Base-by-base conservation (phyloP, 805 yeast species). In the Saccharomyces paradoxus region DNA sequence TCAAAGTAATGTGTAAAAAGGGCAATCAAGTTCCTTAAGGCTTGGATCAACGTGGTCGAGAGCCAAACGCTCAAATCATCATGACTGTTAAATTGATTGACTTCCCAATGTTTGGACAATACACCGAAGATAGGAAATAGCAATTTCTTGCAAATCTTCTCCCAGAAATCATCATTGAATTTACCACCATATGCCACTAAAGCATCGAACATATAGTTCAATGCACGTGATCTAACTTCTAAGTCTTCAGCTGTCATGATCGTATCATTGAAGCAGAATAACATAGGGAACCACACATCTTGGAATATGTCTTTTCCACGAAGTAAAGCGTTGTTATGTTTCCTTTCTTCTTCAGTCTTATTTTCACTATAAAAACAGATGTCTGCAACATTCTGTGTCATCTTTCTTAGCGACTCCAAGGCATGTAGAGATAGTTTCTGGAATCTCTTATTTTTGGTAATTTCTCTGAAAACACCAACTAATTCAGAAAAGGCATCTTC, bases 31-130 rank as follows among this genome's bases (percentile, higher is more conserved):
- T 88, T 88, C 68, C 95, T 82, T 66, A 95, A 75, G 0, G 98
- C 98, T 71, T 94, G 99, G 58, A 95, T 90, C 70, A 94, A 79
- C 0, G 99, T 94, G 0, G 99, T 91, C 0, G 97, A 89, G 50
- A 94, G 74, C 99, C 99, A 94, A 13, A 95, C 96, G 50, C 96
- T 88, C 61, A 89, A 71, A 57, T 87, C 95, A 68, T 92, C 99
- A 61, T 84, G 87, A 52, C 79, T 80, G 60, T 80, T 81, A 59
- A 80, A 82, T 55, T 82, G 81, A 56, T 80, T 80, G 55, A 85
- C 78, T 59, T 83, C 86, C 84, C 94, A 87, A 63, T 84, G 86
- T 46, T 81, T 80, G 52, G 86, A 81, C 60, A 94, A 76, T 6
- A 89, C 87, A 21, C 83, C 82, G 71, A 94, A 94, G 17, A 94